Evolutionary conservation across 805 yeast genomes (phyloP), one percentile per base, ranked within the genome.

Genomic region (Saccharomyces jurei): DNA sequence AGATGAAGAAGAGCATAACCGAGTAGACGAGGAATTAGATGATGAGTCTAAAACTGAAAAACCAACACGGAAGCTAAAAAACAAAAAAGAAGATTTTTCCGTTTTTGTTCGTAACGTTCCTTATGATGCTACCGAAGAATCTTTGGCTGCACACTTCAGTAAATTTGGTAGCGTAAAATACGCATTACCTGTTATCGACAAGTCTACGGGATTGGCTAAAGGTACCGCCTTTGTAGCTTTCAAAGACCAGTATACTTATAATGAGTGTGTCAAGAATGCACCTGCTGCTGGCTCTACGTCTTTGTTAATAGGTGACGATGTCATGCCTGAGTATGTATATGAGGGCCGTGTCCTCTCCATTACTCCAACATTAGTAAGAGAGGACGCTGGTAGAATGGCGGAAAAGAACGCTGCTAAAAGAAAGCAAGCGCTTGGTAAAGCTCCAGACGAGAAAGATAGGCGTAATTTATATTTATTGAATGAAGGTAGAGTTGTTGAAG

Each of bases 191-290:
- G 99, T 94, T 13, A 77, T 86, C 58, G 99, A 94, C 65, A 87
- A 77, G 65, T 86, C 77, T 53, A 84, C 96, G 2, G 96, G 95
- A 5, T 74, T 88, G 56, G 92, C 98, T 11, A 87, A 79, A 68
- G 99, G 99, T 58, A 86, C 97, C 0, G 99, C 97, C 0, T 94
- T 94, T 68, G 96, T 94, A 47, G 96, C 96, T 0, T 94, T 94
- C 67, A 71, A 69, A 51, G 74, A 78, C 25, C 81, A 80, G 52
- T 82, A 78, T 4, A 81, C 86, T 2, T 87, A 82, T 63, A 77
- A 78, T 31, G 78, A 80, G 52, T 91, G 97, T 72, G 67, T 91
- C 36, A 75, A 76, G 4, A 78, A 82, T 63, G 96, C 97, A 0
- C 98, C 99, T 26, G 81, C 81, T 48, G 78, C 82, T 21, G 79